Base-by-base conservation (phyloP, 75 land plant genomes). In the Pinus tabuliformis region DNA sequence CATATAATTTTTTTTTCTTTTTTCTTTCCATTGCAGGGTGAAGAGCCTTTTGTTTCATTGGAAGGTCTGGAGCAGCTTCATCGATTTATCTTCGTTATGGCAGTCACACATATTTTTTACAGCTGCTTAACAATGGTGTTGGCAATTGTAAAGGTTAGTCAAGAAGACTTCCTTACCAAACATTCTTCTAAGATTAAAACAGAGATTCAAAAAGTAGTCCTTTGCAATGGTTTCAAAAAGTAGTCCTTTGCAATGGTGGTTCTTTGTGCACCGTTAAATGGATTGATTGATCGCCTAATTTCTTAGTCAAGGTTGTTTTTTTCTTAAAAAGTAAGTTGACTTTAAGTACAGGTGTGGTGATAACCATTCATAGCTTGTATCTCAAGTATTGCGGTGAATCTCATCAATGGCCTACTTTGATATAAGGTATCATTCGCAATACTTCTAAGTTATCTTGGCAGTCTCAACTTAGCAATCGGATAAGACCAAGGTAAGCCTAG, bases 11-110 rank as follows among this genome's bases (percentile, higher is more conserved):
- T 13, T 18, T 5, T 18, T 28, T 21, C 30, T 36, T 18, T 75
- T 76, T 5, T 2, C 16, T 74, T 49, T 13, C 7, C 15, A 39
- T n/a, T 77, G 72, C 78, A 78, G 80, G 80, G 62, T 30, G 33
- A 58, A 39, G 80, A 78, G 36, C 80, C 80, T 52, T 78, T 78
- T 57, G 56, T 79, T 11, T 79, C 81, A 11, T 60, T 15, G 37
- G 78, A 58, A 30, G 79, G 78, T 16, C 12, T 79, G 17, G 79
- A 79, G 36, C 68, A 79, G 26, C 68, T 77, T 36, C 81, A 79
- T 59, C 81, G 81, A 13, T 77, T 79, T 59, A 39, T 79, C 16
- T 79, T 79, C 62, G 79, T 79, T 37, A 59, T 79, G 79, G 81
- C 77, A 39, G 22, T 76, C 65, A 79, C 81, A 24, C 81, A 79